Evolutionary conservation across 2,329 filamentous ascomycete species (phyloP), one percentile per base, ranked within the genome.

Genomic region (Talaromyces sp.): DNA sequence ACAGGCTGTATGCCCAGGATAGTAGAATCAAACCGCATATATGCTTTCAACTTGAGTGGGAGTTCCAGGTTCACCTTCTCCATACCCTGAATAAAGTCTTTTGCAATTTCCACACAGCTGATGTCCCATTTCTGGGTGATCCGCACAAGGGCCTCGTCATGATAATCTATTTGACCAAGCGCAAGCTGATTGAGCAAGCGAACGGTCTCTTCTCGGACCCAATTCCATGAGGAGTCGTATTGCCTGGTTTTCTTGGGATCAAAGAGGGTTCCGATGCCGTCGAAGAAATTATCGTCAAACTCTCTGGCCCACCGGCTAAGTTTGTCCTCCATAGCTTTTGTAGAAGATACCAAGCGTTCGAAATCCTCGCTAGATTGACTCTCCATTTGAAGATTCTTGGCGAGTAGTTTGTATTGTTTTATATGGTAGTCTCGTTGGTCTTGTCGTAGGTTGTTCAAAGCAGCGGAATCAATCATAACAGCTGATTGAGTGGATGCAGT

Each of bases 141-240:
- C 8, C n/a, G 37, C 15, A 22, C 4, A 72, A 98, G 98, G 79
- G 98, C 95, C 69, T 95, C 91, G 74, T 99, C 95, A 45, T 98
- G 90, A 58, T 89, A 91, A 82, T 95, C 88, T 63, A 99, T 87
- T 67, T 95, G 89, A 65, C 95, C 95, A 73, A 99, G 99, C 74
- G 99, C 97, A 75, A 99, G 96, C 75, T 99, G 95, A 81, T 93
- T 98, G 84, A 95, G 98, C 93, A 99, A 98, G 82, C 86, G 95
- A 61, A 99, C 87, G 31, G 93, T 94, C 78, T 99, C 95, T 77
- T 99, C 95, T 62, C 95, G 90, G 67, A 93, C 95, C 95, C 95
- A 99, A 79, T 99, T 99, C 95, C 95, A 99, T 0, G 93, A 96
- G 0, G 95, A 98, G 78, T 99, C 95, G 80, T 99, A 99, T 9